phyloP scores from a whole-genome alignment of 805 yeast genomes.

The Wickerhamiella nectarea region DNA sequence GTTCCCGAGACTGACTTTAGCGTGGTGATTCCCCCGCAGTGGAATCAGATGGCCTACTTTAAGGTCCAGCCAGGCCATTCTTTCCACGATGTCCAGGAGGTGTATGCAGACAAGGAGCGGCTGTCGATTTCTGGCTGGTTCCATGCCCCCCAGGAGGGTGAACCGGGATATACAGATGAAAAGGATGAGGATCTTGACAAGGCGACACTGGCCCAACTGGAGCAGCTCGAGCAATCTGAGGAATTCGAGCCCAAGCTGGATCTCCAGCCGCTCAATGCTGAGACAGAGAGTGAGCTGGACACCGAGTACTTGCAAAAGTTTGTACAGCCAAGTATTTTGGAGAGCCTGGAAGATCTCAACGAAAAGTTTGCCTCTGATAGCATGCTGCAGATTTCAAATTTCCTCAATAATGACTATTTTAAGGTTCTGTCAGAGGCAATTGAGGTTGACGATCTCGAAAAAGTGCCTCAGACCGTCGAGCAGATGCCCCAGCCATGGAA shows the following conservation, averaged over 20 bases:
- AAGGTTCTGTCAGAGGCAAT: slow-evolving; percentile 33
- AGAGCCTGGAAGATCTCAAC: slow-evolving; percentile 31
- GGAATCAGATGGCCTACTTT: slow-evolving; percentile 92
- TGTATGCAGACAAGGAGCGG: slow-evolving; percentile 77
- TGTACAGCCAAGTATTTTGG: slow-evolving; percentile 42
- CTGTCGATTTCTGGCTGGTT: slow-evolving; percentile 97
- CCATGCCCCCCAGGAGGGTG: slow-evolving; percentile 91
- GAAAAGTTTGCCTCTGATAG: slow-evolving; percentile 52
- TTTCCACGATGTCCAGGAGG: slow-evolving; percentile 98
- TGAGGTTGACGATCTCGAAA: slow-evolving; percentile 37
- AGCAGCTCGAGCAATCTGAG: slow-evolving; percentile 63
- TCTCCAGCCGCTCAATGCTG: slow-evolving; percentile 5
- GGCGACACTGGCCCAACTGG: slow-evolving; percentile 57
- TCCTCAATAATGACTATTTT: slow-evolving; percentile 48
- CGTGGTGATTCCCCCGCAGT: slow-evolving; percentile 69
- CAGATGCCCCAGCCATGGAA: slow-evolving; percentile 54
- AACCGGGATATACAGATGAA: slow-evolving; percentile 50
- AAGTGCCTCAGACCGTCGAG: slow-evolving; percentile 11
- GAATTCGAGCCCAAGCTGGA: slow-evolving; percentile 62
- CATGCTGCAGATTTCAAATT: slow-evolving; percentile 47
- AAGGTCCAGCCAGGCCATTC: slow-evolving; percentile 92
- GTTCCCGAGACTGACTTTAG: slow-evolving; percentile 73
- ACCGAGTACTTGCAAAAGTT: slow-evolving; percentile 36
- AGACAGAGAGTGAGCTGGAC: too few species aligned
- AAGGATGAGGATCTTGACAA: slow-evolving; percentile 69